phyloP scores from a whole-genome alignment of 1,284 basidiomycete species.

The Cutaneotrichosporon sp. region DNA sequence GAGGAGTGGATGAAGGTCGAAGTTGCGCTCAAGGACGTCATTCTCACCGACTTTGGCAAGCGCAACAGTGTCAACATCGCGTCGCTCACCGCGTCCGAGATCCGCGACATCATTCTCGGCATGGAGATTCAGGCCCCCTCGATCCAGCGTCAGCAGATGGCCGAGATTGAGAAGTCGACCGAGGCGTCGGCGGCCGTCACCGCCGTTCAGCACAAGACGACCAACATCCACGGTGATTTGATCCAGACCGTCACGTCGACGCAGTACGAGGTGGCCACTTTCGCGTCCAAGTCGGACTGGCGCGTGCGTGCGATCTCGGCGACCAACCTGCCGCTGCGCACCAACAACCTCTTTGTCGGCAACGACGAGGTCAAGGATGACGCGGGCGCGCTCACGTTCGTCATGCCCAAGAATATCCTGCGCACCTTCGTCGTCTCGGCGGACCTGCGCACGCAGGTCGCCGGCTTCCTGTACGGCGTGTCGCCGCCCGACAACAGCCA shows the following conservation, averaged over 20 bases:
- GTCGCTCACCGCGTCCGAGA: conserved; percentile 92
- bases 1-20: conserved; percentile 99
- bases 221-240: conserved; percentile 95
- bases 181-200: conserved; percentile 95
- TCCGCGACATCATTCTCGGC: conserved; percentile 93
- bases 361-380: conserved; percentile 99
- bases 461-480: conserved; percentile 87
- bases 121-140: conserved; percentile 69
- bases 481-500: conserved; percentile 96
- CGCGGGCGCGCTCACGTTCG: conserved; percentile 88
- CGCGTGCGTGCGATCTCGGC: conserved; percentile 94
- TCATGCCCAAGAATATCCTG: conserved; percentile 96
- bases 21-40: conserved; percentile 92
- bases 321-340: conserved; percentile 90
- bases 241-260: conserved; percentile 97
- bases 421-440: conserved; percentile 91
- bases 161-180: conserved; percentile 93
- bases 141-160: conserved; percentile 96
- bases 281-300: conserved; percentile 99
- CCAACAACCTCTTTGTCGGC: conserved; percentile 98
- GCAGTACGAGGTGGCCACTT: conserved; percentile 96
- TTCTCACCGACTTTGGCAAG: conserved; percentile 96
- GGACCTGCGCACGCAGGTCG: conserved; percentile 94
- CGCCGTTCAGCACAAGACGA: conserved; percentile 95
- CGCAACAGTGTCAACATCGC: conserved; percentile 99